These are phyloP conservation scores for Macrophomina phaseolina DNA, from an alignment of 2,329 filamentous ascomycete species.

Conservation along the genomic window DNA sequence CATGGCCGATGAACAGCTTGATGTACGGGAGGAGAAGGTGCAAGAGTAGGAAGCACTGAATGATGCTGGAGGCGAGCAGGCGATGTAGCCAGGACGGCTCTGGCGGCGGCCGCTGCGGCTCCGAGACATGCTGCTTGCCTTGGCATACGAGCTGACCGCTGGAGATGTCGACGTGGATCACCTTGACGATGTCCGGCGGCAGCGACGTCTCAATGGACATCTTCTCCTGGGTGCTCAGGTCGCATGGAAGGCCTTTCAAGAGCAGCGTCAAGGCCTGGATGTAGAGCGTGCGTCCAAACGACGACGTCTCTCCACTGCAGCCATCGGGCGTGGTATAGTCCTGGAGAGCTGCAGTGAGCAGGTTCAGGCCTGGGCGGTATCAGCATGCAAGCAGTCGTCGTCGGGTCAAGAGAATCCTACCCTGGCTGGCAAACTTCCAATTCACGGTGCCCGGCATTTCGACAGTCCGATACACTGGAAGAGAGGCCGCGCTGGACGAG, in stretches of 20 bases:
- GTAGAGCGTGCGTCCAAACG: slow-evolving; percentile 67
- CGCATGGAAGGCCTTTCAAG: slow-evolving; percentile 64
- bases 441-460: slow-evolving; percentile 49
- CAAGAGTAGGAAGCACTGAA: slow-evolving; percentile 64
- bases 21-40: slow-evolving; percentile 68
- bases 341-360: slow-evolving; percentile 53
- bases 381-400: neutral
- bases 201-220: slow-evolving; percentile 59
- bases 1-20: slow-evolving; percentile 58
- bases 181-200: slow-evolving; percentile 43
- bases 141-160: slow-evolving; percentile 29
- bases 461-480: slow-evolving; percentile 35
- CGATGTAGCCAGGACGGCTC: slow-evolving; percentile 63
- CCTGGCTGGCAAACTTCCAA: slow-evolving; percentile 60
- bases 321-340: slow-evolving; percentile 48
- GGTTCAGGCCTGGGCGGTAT: slow-evolving; percentile 49
- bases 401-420: slow-evolving; percentile 36
- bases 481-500: slow-evolving; percentile 33
- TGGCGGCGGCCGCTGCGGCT: slow-evolving; percentile 27
- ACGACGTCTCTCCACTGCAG: slow-evolving; percentile 41
- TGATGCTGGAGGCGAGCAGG: slow-evolving; percentile 60
- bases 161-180: slow-evolving; percentile 31
- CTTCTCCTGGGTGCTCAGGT: slow-evolving; percentile 63
- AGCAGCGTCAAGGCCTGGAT: slow-evolving; percentile 68
- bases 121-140: slow-evolving; percentile 14